Conservation (phyloP, 2,329 filamentous ascomycete genomes). For the Penicillium concentricum region DNA sequence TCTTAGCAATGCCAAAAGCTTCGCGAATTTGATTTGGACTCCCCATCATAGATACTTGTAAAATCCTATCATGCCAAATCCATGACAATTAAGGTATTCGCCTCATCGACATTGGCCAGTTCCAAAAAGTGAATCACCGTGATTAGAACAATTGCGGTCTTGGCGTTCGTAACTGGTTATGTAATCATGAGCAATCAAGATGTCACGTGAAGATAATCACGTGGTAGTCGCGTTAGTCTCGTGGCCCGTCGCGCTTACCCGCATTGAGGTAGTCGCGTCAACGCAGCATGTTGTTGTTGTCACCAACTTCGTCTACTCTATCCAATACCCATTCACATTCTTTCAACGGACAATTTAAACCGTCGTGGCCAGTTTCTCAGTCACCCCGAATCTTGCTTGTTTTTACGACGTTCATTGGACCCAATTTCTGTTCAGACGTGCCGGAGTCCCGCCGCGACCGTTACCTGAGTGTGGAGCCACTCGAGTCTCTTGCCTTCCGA, state of each 20-base stretch:
- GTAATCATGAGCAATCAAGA: not conserved
- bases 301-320: slow-evolving; percentile 1
- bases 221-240: slow-evolving; percentile 8
- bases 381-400: slow-evolving; percentile 5
- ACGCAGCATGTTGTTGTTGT: not conserved
- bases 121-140: not conserved
- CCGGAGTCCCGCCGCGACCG: slow-evolving; percentile 5
- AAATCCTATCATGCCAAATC: not conserved
- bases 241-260: slow-evolving; percentile 15
- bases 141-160: not conserved
- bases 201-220: fast-evolving
- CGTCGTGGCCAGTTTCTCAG: not conserved
- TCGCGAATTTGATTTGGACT: slow-evolving; percentile 22
- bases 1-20: slow-evolving; percentile 36
- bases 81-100: not conserved
- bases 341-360: slow-evolving; percentile 1
- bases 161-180: slow-evolving; percentile 2
- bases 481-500: slow-evolving; percentile 38
- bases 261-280: not conserved
- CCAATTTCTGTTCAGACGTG: slow-evolving; percentile 16
- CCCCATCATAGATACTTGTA: slow-evolving; percentile 28
- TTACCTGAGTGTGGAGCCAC: slow-evolving; percentile 26
- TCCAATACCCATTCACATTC: slow-evolving; percentile 9
- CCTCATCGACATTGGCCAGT: not conserved
- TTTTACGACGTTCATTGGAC: slow-evolving; percentile 13